Conservation (phyloP, 306 rosid genomes). For the Ormosia emarginata region DNA sequence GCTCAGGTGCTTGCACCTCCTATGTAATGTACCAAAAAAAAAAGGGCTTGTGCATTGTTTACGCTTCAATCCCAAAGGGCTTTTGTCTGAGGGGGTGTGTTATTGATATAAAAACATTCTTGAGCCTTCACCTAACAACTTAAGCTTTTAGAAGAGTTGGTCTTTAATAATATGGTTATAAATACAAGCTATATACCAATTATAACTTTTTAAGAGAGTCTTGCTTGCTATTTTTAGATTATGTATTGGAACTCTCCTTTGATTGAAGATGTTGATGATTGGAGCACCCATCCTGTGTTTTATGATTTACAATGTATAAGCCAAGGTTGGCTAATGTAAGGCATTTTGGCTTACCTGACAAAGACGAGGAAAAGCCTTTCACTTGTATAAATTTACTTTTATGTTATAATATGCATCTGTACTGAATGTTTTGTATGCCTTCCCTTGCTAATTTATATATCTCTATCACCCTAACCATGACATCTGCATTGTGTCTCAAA, state of each 20-base stretch:
- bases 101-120: background rate
- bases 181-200: background rate
- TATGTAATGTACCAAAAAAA: background rate
- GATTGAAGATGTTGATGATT: background rate
- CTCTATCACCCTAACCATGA: background rate
- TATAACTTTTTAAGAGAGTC: background rate
- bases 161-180: background rate
- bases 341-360: background rate
- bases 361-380: background rate
- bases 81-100: background rate
- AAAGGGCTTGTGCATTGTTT: background rate
- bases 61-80: background rate
- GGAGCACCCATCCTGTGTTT: background rate
- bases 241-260: background rate
- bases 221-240: background rate
- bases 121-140: background rate
- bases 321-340: background rate
- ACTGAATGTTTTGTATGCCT: background rate
- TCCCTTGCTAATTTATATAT: background rate
- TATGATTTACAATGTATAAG: background rate
- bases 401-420: background rate
- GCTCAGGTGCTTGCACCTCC: background rate
- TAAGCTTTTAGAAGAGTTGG: background rate
- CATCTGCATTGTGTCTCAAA: background rate
- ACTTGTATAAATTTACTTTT: background rate